Evolutionary conservation across 2,329 filamentous ascomycete species (phyloP).

Genomic region (Epichloe coenophiala): DNA sequence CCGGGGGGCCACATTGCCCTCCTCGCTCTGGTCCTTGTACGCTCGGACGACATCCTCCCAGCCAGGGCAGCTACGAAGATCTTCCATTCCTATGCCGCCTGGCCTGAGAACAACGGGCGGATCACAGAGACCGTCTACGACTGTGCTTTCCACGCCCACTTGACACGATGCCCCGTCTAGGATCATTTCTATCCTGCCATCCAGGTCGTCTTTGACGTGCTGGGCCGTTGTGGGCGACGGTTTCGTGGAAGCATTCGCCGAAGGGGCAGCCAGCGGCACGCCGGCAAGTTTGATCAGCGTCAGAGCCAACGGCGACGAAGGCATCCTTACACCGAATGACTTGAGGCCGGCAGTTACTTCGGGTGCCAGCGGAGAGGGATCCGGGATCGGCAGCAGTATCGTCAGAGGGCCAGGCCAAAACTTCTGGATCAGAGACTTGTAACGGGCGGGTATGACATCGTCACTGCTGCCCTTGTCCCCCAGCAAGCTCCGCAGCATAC

Average conservation of each 20-base stretch:
- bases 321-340: slow-evolving; percentile 87
- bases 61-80: slow-evolving; percentile 57
- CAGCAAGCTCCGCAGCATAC: slow-evolving; percentile 57
- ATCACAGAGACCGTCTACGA: slow-evolving; percentile 75
- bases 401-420: slow-evolving; percentile 97
- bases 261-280: slow-evolving; percentile 76
- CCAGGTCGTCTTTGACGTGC: slow-evolving; percentile 76
- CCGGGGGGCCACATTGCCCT: slow-evolving; percentile 52
- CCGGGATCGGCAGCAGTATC: slow-evolving; percentile 68
- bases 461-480: slow-evolving; percentile 17
- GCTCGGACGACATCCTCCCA: slow-evolving; percentile 70
- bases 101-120: slow-evolving; percentile 77
- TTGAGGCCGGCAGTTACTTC: slow-evolving; percentile 78
- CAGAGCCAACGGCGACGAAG: slow-evolving; percentile 69
- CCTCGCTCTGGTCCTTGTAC: slow-evolving; percentile 64
- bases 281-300: slow-evolving; percentile 71
- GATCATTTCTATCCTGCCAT: slow-evolving; percentile 72
- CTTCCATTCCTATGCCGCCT: slow-evolving; percentile 74
- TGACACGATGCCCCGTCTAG: slow-evolving; percentile 76
- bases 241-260: slow-evolving; percentile 86
- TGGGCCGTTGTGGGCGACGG: slow-evolving; percentile 83
- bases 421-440: slow-evolving; percentile 58
- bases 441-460: slow-evolving; percentile 55
- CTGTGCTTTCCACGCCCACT: slow-evolving; percentile 92
- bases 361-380: slow-evolving; percentile 59